phyloP scores from a whole-genome alignment of 2,329 filamentous ascomycete genomes.

The Capronia americana region DNA sequence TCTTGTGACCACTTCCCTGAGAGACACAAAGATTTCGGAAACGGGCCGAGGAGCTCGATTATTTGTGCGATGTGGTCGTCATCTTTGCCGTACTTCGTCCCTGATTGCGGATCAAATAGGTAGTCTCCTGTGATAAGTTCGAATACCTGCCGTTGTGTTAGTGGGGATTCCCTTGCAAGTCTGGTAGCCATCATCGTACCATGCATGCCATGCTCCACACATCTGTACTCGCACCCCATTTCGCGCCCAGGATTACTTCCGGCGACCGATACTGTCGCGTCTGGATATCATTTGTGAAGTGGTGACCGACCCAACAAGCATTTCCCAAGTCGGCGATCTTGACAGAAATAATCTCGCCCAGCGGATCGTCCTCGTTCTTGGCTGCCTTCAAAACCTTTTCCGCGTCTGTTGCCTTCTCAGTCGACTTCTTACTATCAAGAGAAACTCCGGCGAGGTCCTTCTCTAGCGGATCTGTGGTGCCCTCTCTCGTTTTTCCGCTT shows the following conservation, averaged over 20 bases:
- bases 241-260: slow-evolving; percentile 93
- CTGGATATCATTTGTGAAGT: slow-evolving; percentile 99
- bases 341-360: slow-evolving; percentile 78
- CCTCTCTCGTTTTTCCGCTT: slow-evolving; percentile 63
- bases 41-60: slow-evolving; percentile 91
- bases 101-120: slow-evolving; percentile 96
- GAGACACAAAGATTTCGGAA: slow-evolving; percentile 89
- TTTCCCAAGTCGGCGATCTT: slow-evolving; percentile 99
- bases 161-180: slow-evolving; percentile 6
- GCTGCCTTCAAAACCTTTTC: slow-evolving; percentile 59
- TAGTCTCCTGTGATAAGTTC: slow-evolving; percentile 98
- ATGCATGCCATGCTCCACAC: slow-evolving; percentile 99
- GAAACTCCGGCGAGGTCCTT: slow-evolving; percentile 95
- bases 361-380: slow-evolving; percentile 63
- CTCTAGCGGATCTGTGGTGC: slow-evolving; percentile 80
- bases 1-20: slow-evolving; percentile 97
- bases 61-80: slow-evolving; percentile 99
- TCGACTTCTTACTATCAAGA: slow-evolving; percentile 68
- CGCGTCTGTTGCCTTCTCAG: slow-evolving; percentile 56
- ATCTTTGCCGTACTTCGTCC: slow-evolving; percentile 98
- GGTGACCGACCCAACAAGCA: slow-evolving; percentile 97
- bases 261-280: slow-evolving; percentile 96
- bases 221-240: slow-evolving; percentile 99
- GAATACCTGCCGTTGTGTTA: slow-evolving; percentile 70
- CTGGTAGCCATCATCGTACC: slow-evolving; percentile 62